Evolutionary conservation across 805 yeast species (phyloP).

Genomic region (Barnettozyma salicaria): DNA sequence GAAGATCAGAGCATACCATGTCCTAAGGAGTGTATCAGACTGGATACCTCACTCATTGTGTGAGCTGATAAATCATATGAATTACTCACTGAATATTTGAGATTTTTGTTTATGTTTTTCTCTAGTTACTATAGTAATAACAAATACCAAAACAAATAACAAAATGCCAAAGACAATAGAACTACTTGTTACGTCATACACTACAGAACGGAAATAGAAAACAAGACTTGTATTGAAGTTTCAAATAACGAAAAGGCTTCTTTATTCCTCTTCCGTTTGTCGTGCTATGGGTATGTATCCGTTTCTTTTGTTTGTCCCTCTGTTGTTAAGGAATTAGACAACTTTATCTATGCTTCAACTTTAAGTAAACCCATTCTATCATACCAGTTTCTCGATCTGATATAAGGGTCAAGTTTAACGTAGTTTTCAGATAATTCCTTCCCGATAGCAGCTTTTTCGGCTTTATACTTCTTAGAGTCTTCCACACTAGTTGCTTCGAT

Average conservation of each 20-base stretch:
- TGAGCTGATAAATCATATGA: too few relatives aligned
- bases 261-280: too few relatives aligned
- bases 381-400: slow-evolving; percentile 71
- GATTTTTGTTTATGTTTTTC: too few relatives aligned
- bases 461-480: slow-evolving; percentile 42
- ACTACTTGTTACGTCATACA: background rate
- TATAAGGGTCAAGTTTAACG: slow-evolving; percentile 67
- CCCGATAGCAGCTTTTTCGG: slow-evolving; percentile 50
- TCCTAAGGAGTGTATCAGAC: background rate
- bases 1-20: too few relatives aligned
- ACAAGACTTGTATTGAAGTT: too few relatives aligned
- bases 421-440: slow-evolving; percentile 55
- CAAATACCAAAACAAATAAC: background rate
- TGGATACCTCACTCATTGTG: background rate
- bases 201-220: too few relatives aligned
- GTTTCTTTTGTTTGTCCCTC: too few relatives aligned
- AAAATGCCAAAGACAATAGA: background rate
- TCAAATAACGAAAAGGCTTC: too few relatives aligned
- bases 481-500: slow-evolving; percentile 52
- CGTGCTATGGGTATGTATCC: too few relatives aligned
- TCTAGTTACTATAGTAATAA: background rate
- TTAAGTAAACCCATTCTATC: slow-evolving; percentile 59
- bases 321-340: too few relatives aligned
- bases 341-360: slow-evolving; percentile 4
- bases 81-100: too few relatives aligned